Conservation (phyloP, 805 yeast species). For the Saccharomycopsis fibuligera region DNA sequence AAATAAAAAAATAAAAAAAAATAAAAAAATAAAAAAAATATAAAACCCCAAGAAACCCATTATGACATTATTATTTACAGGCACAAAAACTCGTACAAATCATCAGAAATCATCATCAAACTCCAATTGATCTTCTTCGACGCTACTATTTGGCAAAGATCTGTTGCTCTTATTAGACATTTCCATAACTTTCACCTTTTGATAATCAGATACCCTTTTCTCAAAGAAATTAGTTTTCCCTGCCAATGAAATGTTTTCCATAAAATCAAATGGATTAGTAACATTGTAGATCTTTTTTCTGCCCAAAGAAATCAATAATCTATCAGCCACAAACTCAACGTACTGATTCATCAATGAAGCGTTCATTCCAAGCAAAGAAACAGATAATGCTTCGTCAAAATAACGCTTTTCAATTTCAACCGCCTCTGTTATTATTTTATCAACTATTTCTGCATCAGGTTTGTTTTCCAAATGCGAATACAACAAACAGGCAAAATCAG, state of each 20-base stretch:
- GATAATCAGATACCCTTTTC: constrained; percentile 97
- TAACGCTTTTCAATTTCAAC: constrained; percentile 90
- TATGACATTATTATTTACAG: too few relatives aligned
- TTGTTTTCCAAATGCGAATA: constrained; percentile 89
- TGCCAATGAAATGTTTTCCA: constrained; percentile 97
- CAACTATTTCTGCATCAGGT: constrained; percentile 72
- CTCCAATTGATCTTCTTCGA: neutral
- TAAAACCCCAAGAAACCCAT: neutral
- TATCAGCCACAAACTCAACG: constrained; percentile 96
- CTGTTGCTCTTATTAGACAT: constrained; percentile 24
- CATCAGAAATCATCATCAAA: constrained; percentile 17
- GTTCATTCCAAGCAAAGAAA: constrained; percentile 91
- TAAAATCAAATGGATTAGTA: constrained; percentile 93
- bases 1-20: neutral
- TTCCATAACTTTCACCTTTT: constrained; percentile 98
- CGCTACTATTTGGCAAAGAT: neutral
- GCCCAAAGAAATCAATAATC: constrained; percentile 85
- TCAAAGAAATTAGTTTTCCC: constrained; percentile 99
- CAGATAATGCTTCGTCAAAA: constrained; percentile 92
- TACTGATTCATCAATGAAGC: constrained; percentile 90
- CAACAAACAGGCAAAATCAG: constrained; percentile 94
- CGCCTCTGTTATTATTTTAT: constrained; percentile 87
- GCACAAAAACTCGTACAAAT: neutral
- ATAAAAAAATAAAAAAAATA: neutral
- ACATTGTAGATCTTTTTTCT: constrained; percentile 81